A percentile compares a stretch with the other conserved stretches of the same genome.
phyloP scores from a whole-genome alignment of 306 rosid genomes.

The Quercus berberidifolia region DNA sequence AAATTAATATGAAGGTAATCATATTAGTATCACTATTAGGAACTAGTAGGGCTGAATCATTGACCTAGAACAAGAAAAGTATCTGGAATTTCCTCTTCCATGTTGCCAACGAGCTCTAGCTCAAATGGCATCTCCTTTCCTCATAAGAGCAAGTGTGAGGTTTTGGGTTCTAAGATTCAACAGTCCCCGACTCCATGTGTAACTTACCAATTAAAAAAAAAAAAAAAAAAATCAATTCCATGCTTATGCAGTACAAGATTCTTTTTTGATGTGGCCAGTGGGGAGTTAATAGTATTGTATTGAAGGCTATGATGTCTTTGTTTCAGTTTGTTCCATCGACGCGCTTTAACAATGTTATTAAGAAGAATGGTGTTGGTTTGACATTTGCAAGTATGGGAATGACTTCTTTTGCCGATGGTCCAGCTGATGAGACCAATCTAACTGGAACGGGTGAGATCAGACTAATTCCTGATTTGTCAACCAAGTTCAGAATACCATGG shows the following conservation, averaged over 20 bases:
- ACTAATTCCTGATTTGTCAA: conserved; percentile 80
- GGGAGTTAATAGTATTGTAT: too few species aligned
- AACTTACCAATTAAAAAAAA: too few species aligned
- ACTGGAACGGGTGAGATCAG: conserved; percentile 77
- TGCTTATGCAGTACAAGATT: too few species aligned
- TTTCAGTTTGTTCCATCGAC: conserved; percentile 73
- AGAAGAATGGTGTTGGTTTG: conserved; percentile 68
- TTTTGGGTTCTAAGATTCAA: too few species aligned
- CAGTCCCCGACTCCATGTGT: too few species aligned
- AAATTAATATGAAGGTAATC: background rate
- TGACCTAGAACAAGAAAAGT: background rate
- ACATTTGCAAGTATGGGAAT: conserved; percentile 63
- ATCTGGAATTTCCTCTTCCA: background rate
- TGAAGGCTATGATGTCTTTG: background rate
- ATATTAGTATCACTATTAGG: background rate
- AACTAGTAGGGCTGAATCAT: background rate
- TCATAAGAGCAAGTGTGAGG: too few species aligned
- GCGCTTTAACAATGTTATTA: conserved; percentile 56
- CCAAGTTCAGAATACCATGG: conserved; percentile 77
- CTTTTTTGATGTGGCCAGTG: too few species aligned
- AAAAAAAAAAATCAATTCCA: too few species aligned
- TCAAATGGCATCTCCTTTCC: too few species aligned
- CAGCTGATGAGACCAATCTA: conserved; percentile 67
- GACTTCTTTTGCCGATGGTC: conserved; percentile 61
- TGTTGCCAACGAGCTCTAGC: background rate